phyloP scores from a whole-genome alignment of 1,284 basidiomycete genomes.

The Microbotryomycetes sp. region DNA sequence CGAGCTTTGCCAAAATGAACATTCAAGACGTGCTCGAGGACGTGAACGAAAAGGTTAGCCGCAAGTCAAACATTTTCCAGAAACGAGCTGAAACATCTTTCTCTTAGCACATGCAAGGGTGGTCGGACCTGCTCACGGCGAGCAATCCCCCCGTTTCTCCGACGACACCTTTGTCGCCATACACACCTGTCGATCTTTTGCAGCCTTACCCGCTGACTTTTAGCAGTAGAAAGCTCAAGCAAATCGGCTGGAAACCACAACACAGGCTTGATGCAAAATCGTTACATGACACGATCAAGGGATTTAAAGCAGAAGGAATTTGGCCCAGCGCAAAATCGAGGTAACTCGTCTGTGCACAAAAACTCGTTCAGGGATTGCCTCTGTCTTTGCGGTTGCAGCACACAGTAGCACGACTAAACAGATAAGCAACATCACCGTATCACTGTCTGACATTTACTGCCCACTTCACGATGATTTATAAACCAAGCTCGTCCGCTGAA shows the following conservation, averaged over 20 bases:
- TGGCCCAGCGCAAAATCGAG: not conserved
- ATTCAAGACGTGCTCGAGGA: slow-evolving; percentile 20
- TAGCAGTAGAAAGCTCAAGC: not conserved
- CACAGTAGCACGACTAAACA: too few species aligned
- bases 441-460: too few species aligned
- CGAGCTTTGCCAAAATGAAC: slow-evolving; percentile 22
- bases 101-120: slow-evolving; percentile 22
- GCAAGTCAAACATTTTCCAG: not conserved
- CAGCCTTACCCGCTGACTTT: slow-evolving; percentile 16
- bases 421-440: too few species aligned
- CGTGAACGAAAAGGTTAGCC: slow-evolving; percentile 23
- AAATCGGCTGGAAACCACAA: slow-evolving; percentile 15
- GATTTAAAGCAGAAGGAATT: slow-evolving; percentile 5
- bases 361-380: too few species aligned
- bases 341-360: not conserved
- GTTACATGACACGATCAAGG: slow-evolving; percentile 9
- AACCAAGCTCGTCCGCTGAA: not conserved
- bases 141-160: slow-evolving; percentile 15
- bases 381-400: too few species aligned
- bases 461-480: not conserved
- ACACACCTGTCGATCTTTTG: slow-evolving; percentile 22
- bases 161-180: slow-evolving; percentile 19
- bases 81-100: not conserved
- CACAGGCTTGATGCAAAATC: not conserved
- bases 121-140: slow-evolving; percentile 13